Base-by-base conservation (phyloP, 305 asterid genomes). In the Rubia occidens region DNA sequence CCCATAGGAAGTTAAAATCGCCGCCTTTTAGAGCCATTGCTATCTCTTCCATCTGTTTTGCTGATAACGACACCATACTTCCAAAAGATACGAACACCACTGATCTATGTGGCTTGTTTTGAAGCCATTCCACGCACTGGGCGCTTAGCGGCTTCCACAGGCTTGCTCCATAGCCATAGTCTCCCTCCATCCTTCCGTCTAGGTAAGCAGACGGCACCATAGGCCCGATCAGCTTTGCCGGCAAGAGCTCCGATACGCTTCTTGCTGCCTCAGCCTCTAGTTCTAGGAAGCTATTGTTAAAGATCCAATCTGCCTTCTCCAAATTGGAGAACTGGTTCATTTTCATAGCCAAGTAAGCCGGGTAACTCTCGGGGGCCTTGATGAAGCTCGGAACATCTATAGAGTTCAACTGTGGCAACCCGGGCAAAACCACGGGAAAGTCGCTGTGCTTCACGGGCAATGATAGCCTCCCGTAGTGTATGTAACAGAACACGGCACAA, bases 31-130 rank as follows among this genome's bases (percentile, higher is more conserved):
- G 71, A 6, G 84, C 90, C 68, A 44, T 39, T 10, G 90, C 85
- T 45, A 85, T 67, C 67, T 85, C 96, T 40, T 84, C 90, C 77
- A 74, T 77, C 64, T 89, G 90, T 29, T 85, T 76, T 21, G 79
- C 10, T 64, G 81, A 53, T 4, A 87, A 24, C 1, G 85, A 78
- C 18, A 87, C 91, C 96, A 85, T 87, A 85, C 95, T 89, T 14
- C 96, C 96, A 32, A 87, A 87, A 0, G 95, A 89, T 63, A 89
- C 43, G 82, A 85, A 87, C 42, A 84, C 77, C n/a, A 85, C 87
- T 0, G 96, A 89, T 45, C 76, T 66, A 0, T 2, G 69, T 1
- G 85, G 80, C 78, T 82, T 85, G 45, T 78, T 60, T 51, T 75
- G 17, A 17, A 89, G 94, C 96, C 96, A 89, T 17, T 78, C 67